Conservation (phyloP, 2,329 filamentous ascomycete genomes). For the Botrytis deweyae region DNA sequence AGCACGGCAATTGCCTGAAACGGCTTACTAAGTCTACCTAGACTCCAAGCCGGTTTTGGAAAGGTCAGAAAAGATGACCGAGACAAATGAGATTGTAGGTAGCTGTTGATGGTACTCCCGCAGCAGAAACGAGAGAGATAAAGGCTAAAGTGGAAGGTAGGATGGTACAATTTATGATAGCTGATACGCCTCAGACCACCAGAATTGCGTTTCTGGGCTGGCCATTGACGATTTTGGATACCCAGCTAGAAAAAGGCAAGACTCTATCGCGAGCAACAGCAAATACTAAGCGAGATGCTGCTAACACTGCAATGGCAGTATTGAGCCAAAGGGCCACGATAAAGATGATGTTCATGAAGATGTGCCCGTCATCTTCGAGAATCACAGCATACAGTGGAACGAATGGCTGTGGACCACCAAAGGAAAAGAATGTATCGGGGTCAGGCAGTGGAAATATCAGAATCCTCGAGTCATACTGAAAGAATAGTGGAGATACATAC, state of each 20-base stretch:
- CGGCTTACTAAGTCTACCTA: constrained; percentile 19
- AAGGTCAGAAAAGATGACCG: constrained; percentile 24
- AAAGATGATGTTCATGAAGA: constrained; percentile 22
- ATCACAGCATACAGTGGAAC: constrained; percentile 24
- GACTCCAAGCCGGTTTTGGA: constrained; percentile 18
- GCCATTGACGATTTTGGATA: constrained; percentile 18
- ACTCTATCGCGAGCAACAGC: constrained; percentile 25
- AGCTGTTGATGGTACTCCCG: constrained; percentile 22
- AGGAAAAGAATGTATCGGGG: constrained; percentile 23
- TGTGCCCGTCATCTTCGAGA: constrained; percentile 22
- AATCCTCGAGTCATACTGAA: not conserved
- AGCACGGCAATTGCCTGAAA: constrained; percentile 22
- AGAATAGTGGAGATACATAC: not conserved
- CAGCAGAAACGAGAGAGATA: constrained; percentile 20
- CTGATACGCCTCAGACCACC: constrained; percentile 17
- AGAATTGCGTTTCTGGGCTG: constrained; percentile 27
- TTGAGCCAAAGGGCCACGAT: constrained; percentile 24
- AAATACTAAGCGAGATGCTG: constrained; percentile 25
- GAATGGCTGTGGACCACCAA: constrained; percentile 24
- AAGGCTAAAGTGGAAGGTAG: constrained; percentile 24
- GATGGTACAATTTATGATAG: constrained; percentile 23
- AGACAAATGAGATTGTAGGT: constrained; percentile 24
- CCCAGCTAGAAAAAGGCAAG: constrained; percentile 20
- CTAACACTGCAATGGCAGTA: constrained; percentile 25
- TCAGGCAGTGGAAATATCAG: constrained; percentile 9